Percentiles rank a stretch among this genome's conserved stretches.
Evolutionary conservation across 495 filamentous ascomycete species (phyloP).

Genomic region (Viridothelium virens): DNA sequence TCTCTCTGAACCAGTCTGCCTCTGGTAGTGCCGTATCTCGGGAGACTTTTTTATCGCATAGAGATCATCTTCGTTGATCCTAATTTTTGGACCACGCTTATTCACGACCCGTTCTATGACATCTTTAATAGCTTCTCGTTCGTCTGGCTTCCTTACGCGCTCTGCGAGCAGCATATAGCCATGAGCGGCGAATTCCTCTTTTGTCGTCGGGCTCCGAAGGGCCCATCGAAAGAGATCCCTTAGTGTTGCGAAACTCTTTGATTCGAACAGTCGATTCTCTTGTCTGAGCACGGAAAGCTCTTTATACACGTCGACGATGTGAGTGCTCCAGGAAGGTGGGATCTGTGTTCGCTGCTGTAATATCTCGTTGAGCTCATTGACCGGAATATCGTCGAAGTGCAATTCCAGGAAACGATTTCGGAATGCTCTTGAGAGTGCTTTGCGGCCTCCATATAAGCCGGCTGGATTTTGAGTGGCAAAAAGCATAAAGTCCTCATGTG

Average conservation of each 20-base stretch:
- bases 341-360: constrained; percentile 79
- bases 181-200: constrained; percentile 81
- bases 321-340: constrained; percentile 80
- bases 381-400: constrained; percentile 96
- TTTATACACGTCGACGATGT: constrained; percentile 90
- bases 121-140: constrained; percentile 71
- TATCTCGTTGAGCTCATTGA: constrained; percentile 89
- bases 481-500: constrained; percentile 91
- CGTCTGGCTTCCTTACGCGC: constrained; percentile 83
- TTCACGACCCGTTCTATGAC: constrained; percentile 90
- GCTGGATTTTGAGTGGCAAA: constrained; percentile 99
- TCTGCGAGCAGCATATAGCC: constrained; percentile 95
- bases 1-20: constrained; percentile 35
- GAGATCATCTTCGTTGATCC: constrained; percentile 61
- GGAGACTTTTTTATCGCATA: constrained; percentile 53
- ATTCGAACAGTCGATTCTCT: constrained; percentile 83
- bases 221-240: constrained; percentile 97
- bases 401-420: constrained; percentile 94
- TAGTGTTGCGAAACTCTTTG: constrained; percentile 94
- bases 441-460: constrained; percentile 89
- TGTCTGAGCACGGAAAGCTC: constrained; percentile 84
- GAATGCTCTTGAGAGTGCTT: constrained; percentile 87
- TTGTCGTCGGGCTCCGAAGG: constrained; percentile 70
- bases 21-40: constrained; percentile 48
- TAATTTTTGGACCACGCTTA: constrained; percentile 44